Evolutionary conservation across 2,329 filamentous ascomycete genomes (phyloP).

Genomic region (Coccinonectria pachysandricola): DNA sequence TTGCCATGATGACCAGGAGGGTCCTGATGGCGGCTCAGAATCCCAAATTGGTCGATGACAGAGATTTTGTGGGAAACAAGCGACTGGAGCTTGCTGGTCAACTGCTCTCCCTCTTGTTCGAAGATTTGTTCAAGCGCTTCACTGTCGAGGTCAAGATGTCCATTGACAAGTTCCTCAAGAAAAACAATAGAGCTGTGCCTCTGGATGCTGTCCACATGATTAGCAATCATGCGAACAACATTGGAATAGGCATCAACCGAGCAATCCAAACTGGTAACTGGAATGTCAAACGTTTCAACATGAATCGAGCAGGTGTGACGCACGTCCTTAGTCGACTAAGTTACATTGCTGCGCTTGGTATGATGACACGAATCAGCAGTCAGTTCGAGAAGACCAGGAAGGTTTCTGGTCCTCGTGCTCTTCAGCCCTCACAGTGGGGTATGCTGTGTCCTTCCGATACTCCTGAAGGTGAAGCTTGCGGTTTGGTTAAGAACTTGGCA

Average conservation of each 20-base stretch:
- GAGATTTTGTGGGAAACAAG: conserved; percentile 98
- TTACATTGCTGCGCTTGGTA: conserved; percentile 92
- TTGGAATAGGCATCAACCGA: conserved; percentile 87
- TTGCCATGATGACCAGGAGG: conserved; percentile 94
- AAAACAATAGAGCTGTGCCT: conserved; percentile 77
- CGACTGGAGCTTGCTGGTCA: conserved; percentile 90
- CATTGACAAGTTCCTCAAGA: conserved; percentile 92
- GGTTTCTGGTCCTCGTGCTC: conserved; percentile 85
- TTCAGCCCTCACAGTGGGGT: conserved; percentile 95
- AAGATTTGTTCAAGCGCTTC: conserved; percentile 96
- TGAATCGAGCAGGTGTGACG: conserved; percentile 94
- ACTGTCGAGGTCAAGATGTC: conserved; percentile 80
- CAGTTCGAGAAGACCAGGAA: conserved; percentile 99
- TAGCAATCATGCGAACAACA: conserved; percentile 72
- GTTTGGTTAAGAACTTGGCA: conserved; percentile 93
- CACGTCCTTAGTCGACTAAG: conserved; percentile 92
- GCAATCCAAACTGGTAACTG: conserved; percentile 97
- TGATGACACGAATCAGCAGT: conserved; percentile 98
- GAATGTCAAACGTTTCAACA: conserved; percentile 96
- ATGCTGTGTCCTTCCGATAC: conserved; percentile 98
- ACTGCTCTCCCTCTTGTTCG: conserved; percentile 84
- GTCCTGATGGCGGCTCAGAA: conserved; percentile 92
- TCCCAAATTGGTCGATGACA: conserved; percentile 80
- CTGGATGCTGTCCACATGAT: conserved; percentile 84
- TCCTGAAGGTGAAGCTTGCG: conserved; percentile 95